Conservation (phyloP, 2,329 filamentous ascomycete genomes). For the Epichloe gansuensis region DNA sequence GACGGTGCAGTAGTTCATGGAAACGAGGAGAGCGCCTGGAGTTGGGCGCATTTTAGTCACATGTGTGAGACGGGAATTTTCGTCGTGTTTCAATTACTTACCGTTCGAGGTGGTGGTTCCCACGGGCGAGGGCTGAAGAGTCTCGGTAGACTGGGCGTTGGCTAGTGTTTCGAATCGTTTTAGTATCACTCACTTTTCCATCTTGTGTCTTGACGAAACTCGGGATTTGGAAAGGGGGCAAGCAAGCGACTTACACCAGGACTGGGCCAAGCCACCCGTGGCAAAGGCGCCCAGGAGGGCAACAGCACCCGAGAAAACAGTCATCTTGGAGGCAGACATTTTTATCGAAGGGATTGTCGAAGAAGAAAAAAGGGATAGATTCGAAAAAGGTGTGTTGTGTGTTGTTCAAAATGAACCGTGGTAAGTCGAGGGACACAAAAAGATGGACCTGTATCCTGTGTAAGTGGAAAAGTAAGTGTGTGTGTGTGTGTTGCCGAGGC, state of each 20-base stretch:
- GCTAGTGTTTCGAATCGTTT: constrained; percentile 11
- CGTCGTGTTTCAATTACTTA: constrained; percentile 7
- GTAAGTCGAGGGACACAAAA: background rate
- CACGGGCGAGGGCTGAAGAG: constrained; percentile 18
- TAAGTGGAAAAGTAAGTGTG: background rate
- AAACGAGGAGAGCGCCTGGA: constrained; percentile 21
- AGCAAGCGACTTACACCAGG: constrained; percentile 11
- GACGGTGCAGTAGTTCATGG: constrained; percentile 25
- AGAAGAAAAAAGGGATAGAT: background rate
- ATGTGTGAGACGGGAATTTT: no score
- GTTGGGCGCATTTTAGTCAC: no score
- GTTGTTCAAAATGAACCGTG: background rate
- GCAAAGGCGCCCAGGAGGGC: constrained; percentile 13
- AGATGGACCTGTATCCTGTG: background rate
- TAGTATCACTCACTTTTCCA: background rate
- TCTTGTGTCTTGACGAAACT: background rate
- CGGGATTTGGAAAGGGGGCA: background rate
- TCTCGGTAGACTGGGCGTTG: constrained; percentile 16
- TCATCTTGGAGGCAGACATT: constrained; percentile 20
- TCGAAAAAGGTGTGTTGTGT: background rate
- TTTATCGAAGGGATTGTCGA: background rate
- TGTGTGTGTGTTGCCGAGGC: background rate
- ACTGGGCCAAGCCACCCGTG: constrained; percentile 9
- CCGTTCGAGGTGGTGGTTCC: constrained; percentile 22
- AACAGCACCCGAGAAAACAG: constrained; percentile 12